phyloP scores from a whole-genome alignment of 2,329 filamentous ascomycete species.

The Fusarium poae region DNA sequence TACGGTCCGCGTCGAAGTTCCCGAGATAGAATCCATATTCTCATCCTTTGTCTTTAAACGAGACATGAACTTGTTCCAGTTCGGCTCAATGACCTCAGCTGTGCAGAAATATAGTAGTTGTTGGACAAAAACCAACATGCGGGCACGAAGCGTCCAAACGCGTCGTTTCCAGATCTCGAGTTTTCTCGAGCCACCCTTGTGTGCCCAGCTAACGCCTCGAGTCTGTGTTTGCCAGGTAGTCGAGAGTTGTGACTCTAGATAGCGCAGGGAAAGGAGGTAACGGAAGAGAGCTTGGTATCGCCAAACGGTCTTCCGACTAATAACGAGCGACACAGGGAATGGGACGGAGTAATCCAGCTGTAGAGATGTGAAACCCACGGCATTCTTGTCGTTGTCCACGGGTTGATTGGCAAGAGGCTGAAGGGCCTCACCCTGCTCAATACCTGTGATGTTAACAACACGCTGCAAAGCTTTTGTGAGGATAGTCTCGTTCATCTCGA shows the following conservation, averaged over 20 bases:
- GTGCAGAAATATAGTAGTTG: constrained; percentile 98
- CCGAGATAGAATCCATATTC: constrained; percentile 45
- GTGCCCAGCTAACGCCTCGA: constrained; percentile 83
- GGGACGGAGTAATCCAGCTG: constrained; percentile 95
- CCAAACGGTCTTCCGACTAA: constrained; percentile 96
- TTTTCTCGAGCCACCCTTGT: constrained; percentile 77
- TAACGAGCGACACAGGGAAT: constrained; percentile 94
- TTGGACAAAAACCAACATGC: constrained; percentile 98
- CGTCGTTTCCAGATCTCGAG: constrained; percentile 94
- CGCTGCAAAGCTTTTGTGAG: constrained; percentile 95
- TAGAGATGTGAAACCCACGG: constrained; percentile 89
- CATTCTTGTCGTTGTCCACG: constrained; percentile 86
- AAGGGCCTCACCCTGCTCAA: constrained; percentile 89
- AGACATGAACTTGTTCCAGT: constrained; percentile 96
- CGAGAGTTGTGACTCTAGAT: constrained; percentile 88
- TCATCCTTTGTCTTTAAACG: constrained; percentile 75
- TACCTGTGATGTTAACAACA: constrained; percentile 95
- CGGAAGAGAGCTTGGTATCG: constrained; percentile 96
- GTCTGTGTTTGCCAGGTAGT: constrained; percentile 92
- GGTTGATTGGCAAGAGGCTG: constrained; percentile 76
- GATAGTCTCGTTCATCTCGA: constrained; percentile 95
- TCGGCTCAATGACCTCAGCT: constrained; percentile 95
- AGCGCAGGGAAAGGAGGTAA: constrained; percentile 88
- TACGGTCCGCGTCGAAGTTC: constrained; percentile 75
- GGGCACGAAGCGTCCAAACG: constrained; percentile 89